Base-by-base conservation (phyloP, 148 eudicot species). In the Beta vulgaris region DNA sequence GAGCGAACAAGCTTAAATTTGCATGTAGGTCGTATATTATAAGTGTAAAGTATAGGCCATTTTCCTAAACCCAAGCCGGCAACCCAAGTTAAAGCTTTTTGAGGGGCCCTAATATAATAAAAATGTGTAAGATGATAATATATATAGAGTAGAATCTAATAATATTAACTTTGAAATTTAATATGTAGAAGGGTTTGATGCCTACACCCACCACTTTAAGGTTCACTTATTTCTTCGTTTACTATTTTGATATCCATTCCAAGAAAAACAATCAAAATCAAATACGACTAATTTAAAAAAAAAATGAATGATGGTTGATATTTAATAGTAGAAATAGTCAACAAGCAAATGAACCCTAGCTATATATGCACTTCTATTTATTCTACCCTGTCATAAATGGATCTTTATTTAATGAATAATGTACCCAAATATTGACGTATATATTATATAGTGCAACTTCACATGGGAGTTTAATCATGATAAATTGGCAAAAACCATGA, bases 221-320 rank as follows among this genome's bases (percentile, higher is more conserved):
- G 63, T 42, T 80, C 61, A 71, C 77, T 78, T 72, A 81, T 84
- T 44, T 62, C 80, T 69, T 67, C 72, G 75, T 78, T 71, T 77
- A 84, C 86, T 66, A 73, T 43, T 73, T 69, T 51, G 19, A 39
- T 40, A 49, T 51, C 63, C 53, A 63, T 75, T 68, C 61, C 63
- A 76, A 39, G 25, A 67, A 23, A 62, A 74, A 74, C 73, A 55
- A 78, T 72, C 76, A 65, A 78, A 79, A 70, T 69, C 81, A 63
- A 40, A 75, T 64, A 48, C 72, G 74, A 73, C 78, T 40, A 62
- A 28, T 36, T 71, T 44, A 51, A 71, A 48, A 16, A 40, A 28
- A 48, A 10, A 46, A n/a, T n/a, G n/a, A 46, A 51, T 51, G 68
- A 29, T 66, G 42, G 48, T 72, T 59, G 19, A 34, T 26, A 72